These are phyloP conservation scores for peach (Prunus persica) DNA, from an alignment of 306 rosid genomes.

Conservation along the genomic window DNA sequence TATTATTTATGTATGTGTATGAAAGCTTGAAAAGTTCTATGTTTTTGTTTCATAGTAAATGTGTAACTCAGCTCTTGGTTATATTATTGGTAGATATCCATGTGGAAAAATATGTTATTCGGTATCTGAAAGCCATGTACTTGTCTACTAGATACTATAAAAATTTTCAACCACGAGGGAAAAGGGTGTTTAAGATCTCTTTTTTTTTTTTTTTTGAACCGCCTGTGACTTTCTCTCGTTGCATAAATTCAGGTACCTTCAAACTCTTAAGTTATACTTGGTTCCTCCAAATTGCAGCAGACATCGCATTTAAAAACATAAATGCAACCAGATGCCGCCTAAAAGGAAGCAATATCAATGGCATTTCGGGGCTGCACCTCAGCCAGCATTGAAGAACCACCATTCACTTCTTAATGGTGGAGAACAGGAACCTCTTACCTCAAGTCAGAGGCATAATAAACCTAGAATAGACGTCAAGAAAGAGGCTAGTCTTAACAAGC, in stretches of 20 bases:
- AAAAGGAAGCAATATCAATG: constrained; percentile 13
- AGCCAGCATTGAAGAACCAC: constrained; percentile 4
- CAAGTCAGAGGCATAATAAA: constrained; percentile 15
- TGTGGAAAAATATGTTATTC: too few species aligned
- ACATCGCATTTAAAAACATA: constrained; percentile 1
- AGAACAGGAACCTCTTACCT: constrained; percentile 11
- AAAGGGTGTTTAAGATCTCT: not conserved
- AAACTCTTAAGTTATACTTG: constrained; percentile 3
- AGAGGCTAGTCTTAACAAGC: constrained; percentile 14
- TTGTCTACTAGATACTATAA: too few species aligned
- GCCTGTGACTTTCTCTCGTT: not conserved
- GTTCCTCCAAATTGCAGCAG: constrained; percentile 15
- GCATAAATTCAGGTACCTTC: not conserved
- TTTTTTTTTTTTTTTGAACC: not conserved
- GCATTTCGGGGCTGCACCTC: not conserved
- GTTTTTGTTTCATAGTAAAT: not conserved
- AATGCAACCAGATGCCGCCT: constrained; percentile 6
- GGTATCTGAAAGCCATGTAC: too few species aligned
- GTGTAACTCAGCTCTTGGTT: not conserved
- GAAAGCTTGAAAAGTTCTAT: not conserved
- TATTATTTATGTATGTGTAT: not conserved
- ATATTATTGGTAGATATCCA: not conserved
- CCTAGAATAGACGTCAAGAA: constrained; percentile 18
- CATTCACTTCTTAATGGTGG: constrained; percentile 3
- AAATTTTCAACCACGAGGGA: not conserved